phyloP scores from a whole-genome alignment of 2,329 filamentous ascomycete species.

The Metarhizium robertsii region DNA sequence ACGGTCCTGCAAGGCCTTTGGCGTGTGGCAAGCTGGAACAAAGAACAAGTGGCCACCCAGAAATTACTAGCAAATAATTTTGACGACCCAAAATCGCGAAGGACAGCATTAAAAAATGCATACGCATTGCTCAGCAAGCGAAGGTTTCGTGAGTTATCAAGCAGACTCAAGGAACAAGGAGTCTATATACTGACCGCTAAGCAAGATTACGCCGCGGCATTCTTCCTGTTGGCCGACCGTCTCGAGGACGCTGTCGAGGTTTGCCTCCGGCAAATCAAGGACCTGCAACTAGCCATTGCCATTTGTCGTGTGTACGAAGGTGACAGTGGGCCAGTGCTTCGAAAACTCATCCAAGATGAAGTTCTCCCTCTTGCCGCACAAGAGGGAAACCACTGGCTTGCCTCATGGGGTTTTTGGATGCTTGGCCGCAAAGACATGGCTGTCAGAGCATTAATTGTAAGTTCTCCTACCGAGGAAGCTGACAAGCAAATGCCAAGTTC shows the following conservation, averaged over 20 bases:
- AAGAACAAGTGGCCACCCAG: conserved; percentile 73
- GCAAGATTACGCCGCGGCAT: conserved; percentile 83
- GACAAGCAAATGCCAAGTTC: not conserved
- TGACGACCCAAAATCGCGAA: conserved; percentile 75
- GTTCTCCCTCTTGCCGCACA: conserved; percentile 68
- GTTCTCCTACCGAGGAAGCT: conserved; percentile 17
- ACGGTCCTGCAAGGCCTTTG: conserved; percentile 81
- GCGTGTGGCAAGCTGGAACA: conserved; percentile 87
- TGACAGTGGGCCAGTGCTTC: conserved; percentile 66
- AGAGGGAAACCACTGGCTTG: conserved; percentile 85
- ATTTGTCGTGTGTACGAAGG: conserved; percentile 84
- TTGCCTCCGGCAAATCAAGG: conserved; percentile 76
- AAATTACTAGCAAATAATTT: conserved; percentile 87
- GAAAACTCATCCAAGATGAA: conserved; percentile 66
- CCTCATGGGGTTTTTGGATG: conserved; percentile 95
- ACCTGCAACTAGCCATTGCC: conserved; percentile 82
- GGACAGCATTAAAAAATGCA: conserved; percentile 86
- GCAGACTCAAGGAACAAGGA: not conserved
- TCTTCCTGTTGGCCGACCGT: conserved; percentile 84
- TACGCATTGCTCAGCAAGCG: conserved; percentile 89
- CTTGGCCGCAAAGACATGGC: conserved; percentile 73
- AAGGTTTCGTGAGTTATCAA: conserved; percentile 54
- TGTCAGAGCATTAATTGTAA: conserved; percentile 71
- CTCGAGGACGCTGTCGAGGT: conserved; percentile 79
- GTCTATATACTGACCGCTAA: not conserved